Conservation (phyloP, 345 rosid species). For the Abelmoschus esculentus region DNA sequence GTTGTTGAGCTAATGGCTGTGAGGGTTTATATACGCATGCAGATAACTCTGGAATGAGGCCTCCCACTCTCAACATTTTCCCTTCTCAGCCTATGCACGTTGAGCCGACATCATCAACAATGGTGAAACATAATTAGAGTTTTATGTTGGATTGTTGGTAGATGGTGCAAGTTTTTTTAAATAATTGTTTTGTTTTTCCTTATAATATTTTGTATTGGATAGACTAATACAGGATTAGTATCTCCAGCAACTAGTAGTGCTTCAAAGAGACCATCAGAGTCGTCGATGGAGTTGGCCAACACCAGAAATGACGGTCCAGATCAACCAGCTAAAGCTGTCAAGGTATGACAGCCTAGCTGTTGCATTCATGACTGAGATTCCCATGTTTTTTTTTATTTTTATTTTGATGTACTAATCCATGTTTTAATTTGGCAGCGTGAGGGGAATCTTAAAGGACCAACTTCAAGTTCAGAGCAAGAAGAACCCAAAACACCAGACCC, state of each 20-base stretch:
- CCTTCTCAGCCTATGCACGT: constrained; percentile 97
- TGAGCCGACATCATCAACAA: constrained; percentile 45
- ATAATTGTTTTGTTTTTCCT: background rate
- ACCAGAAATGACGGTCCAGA: constrained; percentile 23
- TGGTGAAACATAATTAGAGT: constrained; percentile 16
- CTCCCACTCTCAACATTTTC: constrained; percentile 93
- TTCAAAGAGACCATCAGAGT: constrained; percentile 45
- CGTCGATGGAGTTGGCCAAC: constrained; percentile 51
- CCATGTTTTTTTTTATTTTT: background rate
- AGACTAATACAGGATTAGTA: constrained; percentile 31
- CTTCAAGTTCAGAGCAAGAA: constrained; percentile 47
- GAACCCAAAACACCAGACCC: constrained; percentile 57
- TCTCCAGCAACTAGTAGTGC: constrained; percentile 33
- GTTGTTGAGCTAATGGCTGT: background rate
- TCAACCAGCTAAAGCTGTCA: constrained; percentile 35
- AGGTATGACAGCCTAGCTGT: constrained; percentile 23
- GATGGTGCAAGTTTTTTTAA: background rate
- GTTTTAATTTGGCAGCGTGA: constrained; percentile 35
- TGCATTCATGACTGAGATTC: constrained; percentile 3
- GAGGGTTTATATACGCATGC: constrained; percentile 25
- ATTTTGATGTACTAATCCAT: background rate
- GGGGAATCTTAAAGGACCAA: constrained; percentile 43
- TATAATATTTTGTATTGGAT: constrained; percentile 20
- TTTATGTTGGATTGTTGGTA: background rate
- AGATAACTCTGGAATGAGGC: constrained; percentile 75